Evolutionary conservation across 371 early-diverging fungal species (phyloP).

Genomic region (Mortierella polycephala): DNA sequence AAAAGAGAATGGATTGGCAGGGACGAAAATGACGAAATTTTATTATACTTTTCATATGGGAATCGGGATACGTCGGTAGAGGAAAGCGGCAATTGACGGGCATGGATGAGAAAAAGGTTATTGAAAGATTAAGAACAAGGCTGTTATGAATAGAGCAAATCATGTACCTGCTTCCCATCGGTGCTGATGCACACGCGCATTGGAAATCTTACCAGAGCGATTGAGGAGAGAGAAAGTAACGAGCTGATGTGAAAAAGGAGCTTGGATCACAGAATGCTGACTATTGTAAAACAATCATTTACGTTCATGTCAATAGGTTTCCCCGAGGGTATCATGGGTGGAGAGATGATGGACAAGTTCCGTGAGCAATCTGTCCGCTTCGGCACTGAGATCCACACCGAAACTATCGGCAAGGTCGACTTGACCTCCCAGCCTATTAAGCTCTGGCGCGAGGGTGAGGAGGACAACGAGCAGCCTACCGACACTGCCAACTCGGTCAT

Average conservation of each 20-base stretch:
- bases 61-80: conserved; percentile 1
- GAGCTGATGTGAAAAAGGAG: too few species aligned
- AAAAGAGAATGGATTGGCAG: too few species aligned
- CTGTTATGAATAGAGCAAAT: too few species aligned
- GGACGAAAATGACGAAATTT: not conserved
- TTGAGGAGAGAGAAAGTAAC: too few species aligned
- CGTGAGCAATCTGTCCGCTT: conserved; percentile 84
- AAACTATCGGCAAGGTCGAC: conserved; percentile 91
- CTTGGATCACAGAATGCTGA: too few species aligned
- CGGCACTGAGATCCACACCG: conserved; percentile 88
- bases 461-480: conserved; percentile 72
- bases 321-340: conserved; percentile 86
- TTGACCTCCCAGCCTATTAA: conserved; percentile 85
- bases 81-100: too few species aligned
- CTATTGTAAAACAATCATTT: not conserved
- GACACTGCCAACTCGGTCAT: conserved; percentile 88
- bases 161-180: not conserved
- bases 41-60: conserved; percentile 1
- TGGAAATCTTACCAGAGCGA: too few species aligned
- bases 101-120: too few species aligned
- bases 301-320: conserved; percentile 57
- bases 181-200: not conserved
- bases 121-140: too few species aligned
- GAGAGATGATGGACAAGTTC: conserved; percentile 84
- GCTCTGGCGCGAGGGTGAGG: conserved; percentile 89